These are phyloP conservation scores for Suhomyces guaymorum DNA, from an alignment of 1,139 yeast genomes.

Conservation along the genomic window DNA sequence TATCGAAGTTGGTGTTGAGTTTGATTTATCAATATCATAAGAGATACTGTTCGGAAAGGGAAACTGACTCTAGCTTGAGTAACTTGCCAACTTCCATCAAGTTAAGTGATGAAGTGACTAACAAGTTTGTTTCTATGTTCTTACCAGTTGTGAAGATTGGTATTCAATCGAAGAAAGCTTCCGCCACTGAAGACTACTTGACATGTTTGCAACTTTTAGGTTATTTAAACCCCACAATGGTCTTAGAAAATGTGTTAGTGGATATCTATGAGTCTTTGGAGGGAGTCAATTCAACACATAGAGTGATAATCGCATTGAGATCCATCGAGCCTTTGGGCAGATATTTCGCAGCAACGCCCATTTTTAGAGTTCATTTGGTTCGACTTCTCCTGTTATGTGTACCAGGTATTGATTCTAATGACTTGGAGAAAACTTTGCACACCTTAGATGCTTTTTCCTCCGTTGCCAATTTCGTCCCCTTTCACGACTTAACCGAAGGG, in stretches of 20 bases:
- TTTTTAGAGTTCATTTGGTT: slow-evolving; percentile 76
- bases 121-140: slow-evolving; percentile 55
- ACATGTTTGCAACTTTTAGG: slow-evolving; percentile 65
- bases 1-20: slow-evolving; percentile 63
- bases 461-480: slow-evolving; percentile 72
- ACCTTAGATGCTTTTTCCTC: slow-evolving; percentile 73
- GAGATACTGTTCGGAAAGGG: slow-evolving; percentile 52
- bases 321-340: slow-evolving; percentile 68
- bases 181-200: slow-evolving; percentile 61
- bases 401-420: slow-evolving; percentile 89
- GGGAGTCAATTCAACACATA: slow-evolving; percentile 78
- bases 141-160: slow-evolving; percentile 67
- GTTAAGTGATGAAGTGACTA: slow-evolving; percentile 43
- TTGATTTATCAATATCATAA: slow-evolving; percentile 60
- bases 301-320: slow-evolving; percentile 73
- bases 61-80: slow-evolving; percentile 40
- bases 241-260: slow-evolving; percentile 64
- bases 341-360: slow-evolving; percentile 62
- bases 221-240: slow-evolving; percentile 58
- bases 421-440: slow-evolving; percentile 68
- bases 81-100: slow-evolving; percentile 49
- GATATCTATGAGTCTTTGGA: slow-evolving; percentile 86
- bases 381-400: slow-evolving; percentile 68
- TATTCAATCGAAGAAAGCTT: slow-evolving; percentile 70
- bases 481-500: slow-evolving; percentile 52